Evolutionary conservation across 352 stramenopile genomes (phyloP), one percentile per base, ranked within the genome.

Genomic region (Phytophthora sojae): DNA sequence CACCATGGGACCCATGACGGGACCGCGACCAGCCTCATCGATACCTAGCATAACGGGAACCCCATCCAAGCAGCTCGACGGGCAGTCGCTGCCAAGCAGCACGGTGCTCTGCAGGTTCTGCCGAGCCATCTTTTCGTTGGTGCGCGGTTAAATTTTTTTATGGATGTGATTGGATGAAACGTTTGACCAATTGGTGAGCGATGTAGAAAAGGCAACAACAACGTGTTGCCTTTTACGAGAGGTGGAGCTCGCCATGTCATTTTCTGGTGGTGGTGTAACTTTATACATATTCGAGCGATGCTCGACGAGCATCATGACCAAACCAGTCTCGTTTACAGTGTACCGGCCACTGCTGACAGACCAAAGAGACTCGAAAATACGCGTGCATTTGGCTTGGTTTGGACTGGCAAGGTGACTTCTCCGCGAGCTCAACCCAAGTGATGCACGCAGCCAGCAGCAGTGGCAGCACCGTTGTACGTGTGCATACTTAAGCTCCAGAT

Each of bases 1-100:
- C 4, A 98, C 94, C 95, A 99, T 99, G 11, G 96, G 95, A 14
- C 97, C 97, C 62, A 99, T 90, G 4, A 99, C 95, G 0, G 91
- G 95, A 14, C 97, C 97, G 32, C 97, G 84, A 1, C 97, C 97
- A 2, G 97, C 97, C 61, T 99, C 97, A 51, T 99, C 97, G 61
- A 99, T 98, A 47, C 96, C 97, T 17, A 99, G 72, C 76, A 97
- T 97, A 51, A 97, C 92, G 0, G 90, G 80, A 29, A 83, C 76
- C 6, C 80, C 85, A 57, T 86, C 61, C n/a, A 90, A 69, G 58
- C 89, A 96, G 59, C 57, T 80, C 25, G 61, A 29, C 1, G 90
- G 91, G 37, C 87, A 83, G 21, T 86, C 80, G 67, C 85, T 94
- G 26, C 73, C 82, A 26, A 92, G 69, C 72, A 95, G 61, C 57